These are phyloP conservation scores for Dichomitus squalens DNA, from an alignment of 1,284 basidiomycete species.

Conservation along the genomic window DNA sequence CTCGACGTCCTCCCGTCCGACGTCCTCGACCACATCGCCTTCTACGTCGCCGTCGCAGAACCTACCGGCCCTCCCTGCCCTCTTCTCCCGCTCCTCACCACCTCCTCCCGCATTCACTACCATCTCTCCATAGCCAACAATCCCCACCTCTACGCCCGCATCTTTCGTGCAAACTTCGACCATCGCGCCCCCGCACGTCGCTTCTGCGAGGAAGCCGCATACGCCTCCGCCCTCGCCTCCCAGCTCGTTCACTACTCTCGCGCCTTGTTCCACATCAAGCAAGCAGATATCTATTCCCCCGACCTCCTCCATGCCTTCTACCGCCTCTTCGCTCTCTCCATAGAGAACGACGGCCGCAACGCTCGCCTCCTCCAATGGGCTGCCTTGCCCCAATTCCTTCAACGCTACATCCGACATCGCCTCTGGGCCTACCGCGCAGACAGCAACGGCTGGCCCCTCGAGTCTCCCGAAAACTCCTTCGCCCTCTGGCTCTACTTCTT, in stretches of 20 bases:
- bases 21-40: constrained; percentile 59
- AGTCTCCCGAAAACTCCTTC: constrained; percentile 49
- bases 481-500: constrained; percentile 68
- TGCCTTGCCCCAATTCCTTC: constrained; percentile 47
- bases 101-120: constrained; percentile 47
- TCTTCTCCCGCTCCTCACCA: constrained; percentile 51
- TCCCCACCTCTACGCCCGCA: constrained; percentile 56
- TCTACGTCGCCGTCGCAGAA: constrained; percentile 45
- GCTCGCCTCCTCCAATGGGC: constrained; percentile 51
- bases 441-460: constrained; percentile 57
- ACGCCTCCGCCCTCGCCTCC: constrained; percentile 42
- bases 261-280: constrained; percentile 45
- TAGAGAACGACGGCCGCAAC: constrained; percentile 81
- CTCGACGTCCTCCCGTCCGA: constrained; percentile 56
- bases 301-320: constrained; percentile 49
- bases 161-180: constrained; percentile 72
- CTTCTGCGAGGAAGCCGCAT: constrained; percentile 40
- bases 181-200: constrained; percentile 55
- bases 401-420: constrained; percentile 44
- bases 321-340: constrained; percentile 61
- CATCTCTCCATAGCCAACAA: constrained; percentile 49
- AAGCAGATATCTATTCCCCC: constrained; percentile 37
- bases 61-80: constrained; percentile 44
- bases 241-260: constrained; percentile 50
- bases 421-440: constrained; percentile 44